Evolutionary conservation across 1,284 basidiomycete species (phyloP).

Genomic region (Ganoderma multipileum): DNA sequence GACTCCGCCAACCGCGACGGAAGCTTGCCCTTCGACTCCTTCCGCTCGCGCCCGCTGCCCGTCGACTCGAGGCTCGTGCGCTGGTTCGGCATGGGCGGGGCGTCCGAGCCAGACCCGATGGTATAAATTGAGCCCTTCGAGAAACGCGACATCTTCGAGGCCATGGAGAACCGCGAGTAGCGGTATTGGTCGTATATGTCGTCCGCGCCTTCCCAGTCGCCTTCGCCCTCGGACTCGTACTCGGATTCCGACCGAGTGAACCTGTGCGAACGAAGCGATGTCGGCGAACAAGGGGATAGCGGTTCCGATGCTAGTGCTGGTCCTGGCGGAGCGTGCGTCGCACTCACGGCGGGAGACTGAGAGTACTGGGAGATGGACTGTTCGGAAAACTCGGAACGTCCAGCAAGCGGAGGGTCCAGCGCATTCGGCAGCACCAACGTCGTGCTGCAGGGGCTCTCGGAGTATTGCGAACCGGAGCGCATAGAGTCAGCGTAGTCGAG

Average conservation of each 20-base stretch:
- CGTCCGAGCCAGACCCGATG: slow-evolving; percentile 28
- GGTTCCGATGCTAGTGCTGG: slow-evolving; percentile 8
- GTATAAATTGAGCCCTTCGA: slow-evolving; percentile 41
- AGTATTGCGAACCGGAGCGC: slow-evolving; percentile 24
- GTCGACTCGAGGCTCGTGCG: slow-evolving; percentile 33
- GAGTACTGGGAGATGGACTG: slow-evolving; percentile 20
- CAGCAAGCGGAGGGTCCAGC: slow-evolving; percentile 11
- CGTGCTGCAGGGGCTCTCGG: slow-evolving; percentile 14
- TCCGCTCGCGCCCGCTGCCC: slow-evolving; percentile 13
- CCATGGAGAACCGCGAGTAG: slow-evolving; percentile 68
- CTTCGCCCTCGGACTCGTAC: slow-evolving; percentile 43
- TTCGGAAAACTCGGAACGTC: slow-evolving; percentile 9
- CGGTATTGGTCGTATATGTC: slow-evolving; percentile 81
- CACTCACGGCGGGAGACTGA: slow-evolving; percentile 1
- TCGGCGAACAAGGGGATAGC: slow-evolving; percentile 22
- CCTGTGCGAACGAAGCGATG: neutral
- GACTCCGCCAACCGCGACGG: slow-evolving; percentile 25
- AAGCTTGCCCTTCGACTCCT: slow-evolving; percentile 21
- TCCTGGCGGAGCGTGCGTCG: neutral
- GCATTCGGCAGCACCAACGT: neutral
- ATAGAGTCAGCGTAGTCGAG: slow-evolving; percentile 12
- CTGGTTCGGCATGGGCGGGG: slow-evolving; percentile 45
- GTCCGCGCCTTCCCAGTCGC: slow-evolving; percentile 64
- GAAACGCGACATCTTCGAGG: slow-evolving; percentile 46
- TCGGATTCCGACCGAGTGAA: slow-evolving; percentile 36